Conservation (phyloP, 2,329 filamentous ascomycete genomes). For the Rhinocladiella mackenziei region DNA sequence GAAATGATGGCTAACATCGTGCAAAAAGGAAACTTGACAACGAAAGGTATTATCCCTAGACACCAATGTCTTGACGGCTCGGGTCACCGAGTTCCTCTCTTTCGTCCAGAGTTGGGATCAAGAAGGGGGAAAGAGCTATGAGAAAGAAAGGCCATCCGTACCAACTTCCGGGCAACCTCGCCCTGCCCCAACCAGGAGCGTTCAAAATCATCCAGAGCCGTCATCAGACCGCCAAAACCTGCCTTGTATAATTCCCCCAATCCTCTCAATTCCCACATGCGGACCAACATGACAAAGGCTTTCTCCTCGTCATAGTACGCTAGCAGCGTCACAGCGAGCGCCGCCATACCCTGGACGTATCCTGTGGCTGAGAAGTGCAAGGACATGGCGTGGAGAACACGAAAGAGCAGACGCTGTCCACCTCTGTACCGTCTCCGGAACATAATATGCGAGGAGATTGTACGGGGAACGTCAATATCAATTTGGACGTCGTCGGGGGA, state of each 20-base stretch:
- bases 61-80: too few relatives aligned
- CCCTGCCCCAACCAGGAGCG: conserved; percentile 72
- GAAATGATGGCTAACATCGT: not conserved
- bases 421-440: conserved; percentile 88
- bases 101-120: too few relatives aligned
- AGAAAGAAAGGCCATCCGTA: too few relatives aligned
- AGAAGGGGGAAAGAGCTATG: too few relatives aligned
- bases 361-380: conserved; percentile 87
- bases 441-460: conserved; percentile 95
- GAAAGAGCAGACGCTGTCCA: conserved; percentile 85
- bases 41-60: too few relatives aligned
- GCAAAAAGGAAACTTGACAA: too few relatives aligned
- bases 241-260: conserved; percentile 77
- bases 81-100: too few relatives aligned
- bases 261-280: conserved; percentile 85
- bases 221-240: conserved; percentile 83
- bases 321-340: conserved; percentile 82
- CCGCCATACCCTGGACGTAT: conserved; percentile 98
- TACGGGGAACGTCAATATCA: conserved; percentile 91
- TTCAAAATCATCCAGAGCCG: conserved; percentile 79
- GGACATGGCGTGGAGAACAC: conserved; percentile 85
- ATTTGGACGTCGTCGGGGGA: conserved; percentile 95
- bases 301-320: conserved; percentile 97
- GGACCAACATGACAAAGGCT: conserved; percentile 93
- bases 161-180: conserved; percentile 75